Conservation (phyloP, 75 land plant genomes). For the Larix kaempferi region DNA sequence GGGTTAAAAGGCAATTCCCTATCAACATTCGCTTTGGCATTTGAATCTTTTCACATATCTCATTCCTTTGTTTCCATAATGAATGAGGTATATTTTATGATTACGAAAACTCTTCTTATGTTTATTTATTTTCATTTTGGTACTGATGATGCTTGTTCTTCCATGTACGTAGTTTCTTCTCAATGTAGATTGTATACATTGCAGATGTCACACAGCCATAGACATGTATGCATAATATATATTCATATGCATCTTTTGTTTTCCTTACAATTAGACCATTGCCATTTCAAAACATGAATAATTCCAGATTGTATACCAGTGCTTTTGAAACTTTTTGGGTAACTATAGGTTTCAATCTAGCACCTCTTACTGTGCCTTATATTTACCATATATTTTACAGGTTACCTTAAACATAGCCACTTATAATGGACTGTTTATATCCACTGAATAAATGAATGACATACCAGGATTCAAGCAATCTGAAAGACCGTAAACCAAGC, state of each 20-base stretch:
- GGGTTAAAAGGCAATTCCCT: not conserved
- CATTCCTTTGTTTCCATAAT: not conserved
- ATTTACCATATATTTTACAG: not conserved
- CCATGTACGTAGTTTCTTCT: not conserved
- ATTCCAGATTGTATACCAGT: too few relatives aligned
- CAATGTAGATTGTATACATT: too few relatives aligned
- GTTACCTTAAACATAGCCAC: not conserved
- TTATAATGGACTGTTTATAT: not conserved
- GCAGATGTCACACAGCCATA: too few relatives aligned
- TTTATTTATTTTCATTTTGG: not conserved
- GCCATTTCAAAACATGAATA: too few relatives aligned
- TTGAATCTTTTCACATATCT: not conserved
- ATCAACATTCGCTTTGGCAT: too few relatives aligned
- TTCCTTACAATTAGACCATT: too few relatives aligned
- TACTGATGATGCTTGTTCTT: not conserved
- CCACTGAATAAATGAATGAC: not conserved
- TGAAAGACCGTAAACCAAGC: slow-evolving; percentile 36
- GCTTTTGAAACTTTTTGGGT: too few relatives aligned
- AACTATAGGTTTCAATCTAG: not conserved
- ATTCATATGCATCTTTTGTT: too few relatives aligned
- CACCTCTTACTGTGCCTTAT: too few relatives aligned
- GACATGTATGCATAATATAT: too few relatives aligned
- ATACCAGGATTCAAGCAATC: slow-evolving; percentile 35
- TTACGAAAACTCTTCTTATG: not conserved
- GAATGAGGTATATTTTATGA: not conserved